Evolutionary conservation across 2,329 filamentous ascomycete species (phyloP), one percentile per base, ranked within the genome.

Genomic region (Xylaria sp.): DNA sequence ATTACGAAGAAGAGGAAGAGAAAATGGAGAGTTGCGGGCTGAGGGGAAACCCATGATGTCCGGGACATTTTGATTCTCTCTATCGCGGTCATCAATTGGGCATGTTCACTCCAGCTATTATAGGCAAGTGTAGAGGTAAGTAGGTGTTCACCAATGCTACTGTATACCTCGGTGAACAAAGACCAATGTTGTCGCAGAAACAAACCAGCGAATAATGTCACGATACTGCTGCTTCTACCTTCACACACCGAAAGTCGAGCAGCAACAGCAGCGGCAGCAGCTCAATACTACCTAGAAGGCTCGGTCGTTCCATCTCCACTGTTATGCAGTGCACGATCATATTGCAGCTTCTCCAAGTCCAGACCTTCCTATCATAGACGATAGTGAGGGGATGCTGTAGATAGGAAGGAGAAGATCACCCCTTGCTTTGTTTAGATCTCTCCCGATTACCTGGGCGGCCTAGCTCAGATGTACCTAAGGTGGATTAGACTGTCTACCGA

Each of bases 331-430:
- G 66, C 58, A 54, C 57, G 57, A 66, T 68, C 55, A 60, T 65
- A 56, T 63, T 66, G 66, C 63, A 69, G 51, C 62, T 69, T 52
- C 57, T 63, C 66, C 61, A 50, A 68, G 41, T 55, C 48, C 8
- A 18, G 66, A 69, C 66, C 66, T 69, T 69, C 66, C 66, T 65
- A 69, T 44, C 34, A 50, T 12, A 69, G 62, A 63, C n/a, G 25
- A 54, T 7, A 44, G 39, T 25, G 51, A 44, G 62, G 62, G 57
- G 62, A 61, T n/a, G 20, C 18, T 20, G 52, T 10, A 37, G 28
- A 13, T 50, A 20, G 23, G 50, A 25, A 46, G n/a, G 28, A 23
- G 34, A 51, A 52, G 66, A 69, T 69, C 57, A 46, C 46, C 63
- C 51, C 25, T 66, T 60, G 28, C 62, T 65, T 31, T 55, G 23